Conservation (phyloP, 78 protist species). For the slime mould (Dictyostelium discoideum) region DNA sequence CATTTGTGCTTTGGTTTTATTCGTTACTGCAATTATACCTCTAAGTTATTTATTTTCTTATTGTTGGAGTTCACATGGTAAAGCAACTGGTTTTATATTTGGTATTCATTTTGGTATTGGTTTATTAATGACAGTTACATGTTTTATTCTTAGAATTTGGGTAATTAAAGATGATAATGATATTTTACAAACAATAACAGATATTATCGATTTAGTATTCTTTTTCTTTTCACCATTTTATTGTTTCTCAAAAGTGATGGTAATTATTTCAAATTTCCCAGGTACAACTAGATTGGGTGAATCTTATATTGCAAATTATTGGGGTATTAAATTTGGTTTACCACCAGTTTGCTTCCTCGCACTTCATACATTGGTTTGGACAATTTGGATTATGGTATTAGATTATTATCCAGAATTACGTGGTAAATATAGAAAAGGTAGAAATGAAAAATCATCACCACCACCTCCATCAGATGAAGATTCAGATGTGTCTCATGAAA, state of each 20-base stretch:
- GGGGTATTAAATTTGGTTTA: constrained; percentile 1
- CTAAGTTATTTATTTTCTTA: constrained; percentile 17
- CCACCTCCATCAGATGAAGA: constrained; percentile 42
- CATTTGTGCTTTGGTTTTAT: not conserved
- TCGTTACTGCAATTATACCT: not conserved
- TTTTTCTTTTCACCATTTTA: constrained; percentile 22
- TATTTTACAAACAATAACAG: not conserved
- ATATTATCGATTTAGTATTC: not conserved
- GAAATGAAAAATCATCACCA: not conserved
- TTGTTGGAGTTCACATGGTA: not conserved
- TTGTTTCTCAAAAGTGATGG: not conserved
- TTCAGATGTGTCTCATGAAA: constrained; percentile 22
- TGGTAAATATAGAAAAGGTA: not conserved
- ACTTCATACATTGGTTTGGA: constrained; percentile 17
- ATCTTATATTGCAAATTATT: not conserved
- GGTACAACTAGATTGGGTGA: constrained; percentile 13
- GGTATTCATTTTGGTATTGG: not conserved
- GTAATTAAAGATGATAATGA: not conserved
- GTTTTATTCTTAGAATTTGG: not conserved
- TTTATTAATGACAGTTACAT: not conserved
- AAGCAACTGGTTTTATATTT: constrained; percentile 31
- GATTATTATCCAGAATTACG: constrained; percentile 14
- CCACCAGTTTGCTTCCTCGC: not conserved
- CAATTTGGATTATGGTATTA: constrained; percentile 6
- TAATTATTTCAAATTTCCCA: constrained; percentile 2